Evolutionary conservation across 257 asterid species (phyloP), one percentile per base, ranked within the genome.

Genomic region (Scutellaria barbata): DNA sequence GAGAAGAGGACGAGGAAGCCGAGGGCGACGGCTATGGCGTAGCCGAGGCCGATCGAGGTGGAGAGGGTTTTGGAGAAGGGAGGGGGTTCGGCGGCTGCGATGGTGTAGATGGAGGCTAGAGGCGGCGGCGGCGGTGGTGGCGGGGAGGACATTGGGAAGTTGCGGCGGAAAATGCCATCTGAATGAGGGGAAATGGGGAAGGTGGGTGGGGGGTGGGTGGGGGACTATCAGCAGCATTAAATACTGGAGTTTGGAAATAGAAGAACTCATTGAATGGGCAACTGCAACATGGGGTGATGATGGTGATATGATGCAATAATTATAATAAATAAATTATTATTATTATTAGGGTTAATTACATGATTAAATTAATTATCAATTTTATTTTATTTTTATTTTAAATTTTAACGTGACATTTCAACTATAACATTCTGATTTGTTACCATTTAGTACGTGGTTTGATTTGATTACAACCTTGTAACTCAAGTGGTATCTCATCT

Each of bases 1-100:
- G 96, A 90, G 86, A 87, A 82, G 72, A 93, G 87, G 14, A 89
- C 90, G 62, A 93, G 96, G 81, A 87, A 94, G 25, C 91, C 96
- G 1, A 89, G 84, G 58, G 96, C 86, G 73, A 89, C 77, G 68
- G 96, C 90, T 53, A 90, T 89, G 70, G 90, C 87, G 77, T 89
- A 90, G 35, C 98, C 96, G 46, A 89, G 76, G 47, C 96, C 93
- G 55, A 88, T 66, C 8, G 82, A 77, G 71, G 67, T 48, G 78
- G 35, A 30, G 35, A 83, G 66, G 66, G 68, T 76, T 2, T 78
- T 60, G 10, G 86, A 14, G 61, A 71, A 43, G 3, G 78, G 67
- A 39, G 69, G 20, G 14, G 74, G 33, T 33, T 20, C 13, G 40
- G 69, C 37, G 62, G 79, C n/a, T n/a, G n/a, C 1, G 74, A 41